Evolutionary conservation across 192 early-diverging fungal genomes (phyloP).

Genomic region (Backusella circina): DNA sequence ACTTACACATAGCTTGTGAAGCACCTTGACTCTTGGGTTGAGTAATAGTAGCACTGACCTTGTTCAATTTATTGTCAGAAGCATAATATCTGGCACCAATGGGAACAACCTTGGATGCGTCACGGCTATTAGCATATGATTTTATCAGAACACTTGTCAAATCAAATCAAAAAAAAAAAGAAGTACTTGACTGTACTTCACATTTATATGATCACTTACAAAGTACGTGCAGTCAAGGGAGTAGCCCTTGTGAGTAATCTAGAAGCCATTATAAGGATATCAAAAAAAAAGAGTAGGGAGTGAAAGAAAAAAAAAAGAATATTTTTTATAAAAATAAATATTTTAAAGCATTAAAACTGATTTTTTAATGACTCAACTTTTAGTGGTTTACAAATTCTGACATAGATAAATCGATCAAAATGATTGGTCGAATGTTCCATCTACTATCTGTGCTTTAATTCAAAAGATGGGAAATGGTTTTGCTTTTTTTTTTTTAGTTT

Average conservation of each 20-base stretch:
- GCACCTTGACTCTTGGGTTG: slow-evolving; percentile 94
- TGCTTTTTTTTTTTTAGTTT: background rate
- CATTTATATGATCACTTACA: slow-evolving; percentile 18
- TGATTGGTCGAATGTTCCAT: background rate
- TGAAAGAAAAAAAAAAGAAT: background rate
- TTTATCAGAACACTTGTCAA: background rate
- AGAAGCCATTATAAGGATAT: slow-evolving; percentile 14
- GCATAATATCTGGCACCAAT: slow-evolving; percentile 22
- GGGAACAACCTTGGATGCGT: background rate
- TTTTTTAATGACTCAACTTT: background rate
- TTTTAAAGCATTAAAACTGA: slow-evolving; percentile 1
- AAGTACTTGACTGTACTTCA: too few relatives aligned
- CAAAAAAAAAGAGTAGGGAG: slow-evolving; percentile 1
- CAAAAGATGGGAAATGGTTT: background rate
- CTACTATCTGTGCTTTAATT: background rate
- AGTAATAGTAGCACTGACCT: slow-evolving; percentile 84
- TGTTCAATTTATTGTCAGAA: slow-evolving; percentile 65
- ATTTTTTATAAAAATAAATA: background rate
- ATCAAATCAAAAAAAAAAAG: background rate
- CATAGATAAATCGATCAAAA: background rate
- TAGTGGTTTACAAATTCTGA: slow-evolving; percentile 2
- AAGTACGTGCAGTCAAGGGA: slow-evolving; percentile 5
- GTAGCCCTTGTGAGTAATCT: slow-evolving; percentile 13
- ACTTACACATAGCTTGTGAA: slow-evolving; percentile 94
- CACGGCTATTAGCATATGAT: background rate